Evolutionary conservation across 2,329 filamentous ascomycete genomes (phyloP).

Genomic region (Basipetospora chlamydospora): DNA sequence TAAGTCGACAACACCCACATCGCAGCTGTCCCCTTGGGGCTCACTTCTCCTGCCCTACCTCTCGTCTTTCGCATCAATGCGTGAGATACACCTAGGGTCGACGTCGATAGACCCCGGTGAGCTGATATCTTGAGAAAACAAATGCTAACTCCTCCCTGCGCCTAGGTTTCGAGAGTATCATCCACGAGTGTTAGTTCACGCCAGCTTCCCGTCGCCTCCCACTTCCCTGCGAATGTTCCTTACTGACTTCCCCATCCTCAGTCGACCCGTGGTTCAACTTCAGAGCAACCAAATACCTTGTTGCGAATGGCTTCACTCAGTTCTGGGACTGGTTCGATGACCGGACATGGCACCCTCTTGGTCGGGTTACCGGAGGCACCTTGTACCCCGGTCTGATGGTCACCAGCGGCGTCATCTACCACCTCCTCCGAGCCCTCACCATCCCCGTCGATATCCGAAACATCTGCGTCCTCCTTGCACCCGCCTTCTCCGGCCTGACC

Average conservation of each 20-base stretch:
- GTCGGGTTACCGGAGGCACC: slow-evolving; percentile 96
- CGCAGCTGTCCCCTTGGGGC: slow-evolving; percentile 7
- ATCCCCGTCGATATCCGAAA: slow-evolving; percentile 97
- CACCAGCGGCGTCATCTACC: slow-evolving; percentile 93
- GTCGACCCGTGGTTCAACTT: slow-evolving; percentile 99
- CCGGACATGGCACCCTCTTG: slow-evolving; percentile 97
- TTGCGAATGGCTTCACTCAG: slow-evolving; percentile 92
- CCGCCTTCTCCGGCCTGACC: slow-evolving; percentile 85
- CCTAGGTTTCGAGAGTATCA: slow-evolving; percentile 91
- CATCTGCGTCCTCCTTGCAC: slow-evolving; percentile 92
- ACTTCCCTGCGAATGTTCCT: slow-evolving; percentile 4
- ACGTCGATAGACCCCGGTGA: neutral
- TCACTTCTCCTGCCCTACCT: neutral
- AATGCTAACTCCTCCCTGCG: no score
- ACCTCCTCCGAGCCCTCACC: slow-evolving; percentile 73
- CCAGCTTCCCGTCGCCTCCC: slow-evolving; percentile 2
- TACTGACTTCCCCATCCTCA: slow-evolving; percentile 23
- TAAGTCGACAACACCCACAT: no score
- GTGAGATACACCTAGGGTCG: neutral
- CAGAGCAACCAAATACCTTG: slow-evolving; percentile 91
- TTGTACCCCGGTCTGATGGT: slow-evolving; percentile 98
- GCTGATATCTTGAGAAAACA: neutral
- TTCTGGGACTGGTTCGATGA: slow-evolving; percentile 99
- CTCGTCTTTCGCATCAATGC: no score
- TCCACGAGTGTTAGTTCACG: slow-evolving; percentile 80